Base-by-base conservation (phyloP, 2,329 filamentous ascomycete species). In the Akanthomyces muscarius region DNA sequence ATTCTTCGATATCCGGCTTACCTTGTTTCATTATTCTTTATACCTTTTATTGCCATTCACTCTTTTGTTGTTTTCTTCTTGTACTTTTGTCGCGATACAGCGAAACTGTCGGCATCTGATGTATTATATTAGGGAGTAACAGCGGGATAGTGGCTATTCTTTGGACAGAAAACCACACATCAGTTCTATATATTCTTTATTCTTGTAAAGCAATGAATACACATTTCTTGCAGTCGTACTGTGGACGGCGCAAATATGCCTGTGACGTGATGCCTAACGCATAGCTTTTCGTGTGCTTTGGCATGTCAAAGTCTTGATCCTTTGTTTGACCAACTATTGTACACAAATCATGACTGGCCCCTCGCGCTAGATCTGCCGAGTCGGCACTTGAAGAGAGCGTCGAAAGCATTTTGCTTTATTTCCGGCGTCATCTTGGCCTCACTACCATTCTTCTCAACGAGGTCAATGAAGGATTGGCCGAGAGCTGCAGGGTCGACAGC, bases 21-120 rank as follows among this genome's bases (percentile, higher is more conserved):
- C 21, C 55, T 61, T 58, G 57, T 63, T 45, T 60, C 30, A 52
- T 64, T 52, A 64, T 61, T 55, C 65, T n/a, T 30, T 44, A 23
- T 54, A 36, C 10, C 21, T 59, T 42, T 62, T 55, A 25, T 41
- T 25, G 28, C 13, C 33, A 33, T 57, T 23, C 42, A 41, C 30
- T 63, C 42, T 5, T 57, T 63, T 62, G 28, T 36, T 38, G 50
- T 41, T 51, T 30, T 21, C 53, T 36, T 45, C 28, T 38, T 61
- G 41, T 47, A 61, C 59, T 38, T 36, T 42, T 21, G 30, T 45
- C 48, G 50, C 38, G 2, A 36, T 25, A 8, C 38, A 61, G 58
- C 58, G 48, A 54, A 42, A 36, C 30, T 42, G 14, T 51, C 21
- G 5, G 25, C 47, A 60, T 60, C 47, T 60, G 44, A 21, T 60